phyloP scores from a whole-genome alignment of 1,284 basidiomycete species.

The Hemileia vastatrix region DNA sequence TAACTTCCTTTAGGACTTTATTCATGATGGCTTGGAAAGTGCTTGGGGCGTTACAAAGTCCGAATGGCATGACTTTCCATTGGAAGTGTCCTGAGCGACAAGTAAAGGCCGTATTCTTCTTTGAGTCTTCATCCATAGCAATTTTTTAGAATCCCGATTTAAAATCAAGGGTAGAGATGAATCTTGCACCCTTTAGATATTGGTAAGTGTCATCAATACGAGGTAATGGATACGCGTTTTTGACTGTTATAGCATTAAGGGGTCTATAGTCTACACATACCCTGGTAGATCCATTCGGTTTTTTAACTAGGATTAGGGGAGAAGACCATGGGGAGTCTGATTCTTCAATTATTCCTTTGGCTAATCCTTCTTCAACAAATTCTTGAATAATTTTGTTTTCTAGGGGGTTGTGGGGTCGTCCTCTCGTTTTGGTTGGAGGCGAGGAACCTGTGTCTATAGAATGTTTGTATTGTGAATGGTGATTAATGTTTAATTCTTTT shows the following conservation, averaged over 20 bases:
- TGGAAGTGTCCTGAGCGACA: background rate
- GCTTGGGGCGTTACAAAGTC: slow-evolving; percentile 24
- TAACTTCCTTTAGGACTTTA: background rate
- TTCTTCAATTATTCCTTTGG: background rate
- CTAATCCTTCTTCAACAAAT: background rate
- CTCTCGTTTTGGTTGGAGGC: background rate
- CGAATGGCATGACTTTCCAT: slow-evolving; percentile 17
- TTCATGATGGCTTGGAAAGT: slow-evolving; percentile 43
- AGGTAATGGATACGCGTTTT: slow-evolving; percentile 1
- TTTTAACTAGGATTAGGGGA: background rate
- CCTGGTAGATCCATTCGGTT: background rate
- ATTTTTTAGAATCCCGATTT: background rate
- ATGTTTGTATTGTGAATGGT: background rate
- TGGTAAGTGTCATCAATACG: background rate
- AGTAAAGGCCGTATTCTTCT: background rate
- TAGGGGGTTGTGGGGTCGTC: background rate
- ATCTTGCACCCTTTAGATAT: background rate
- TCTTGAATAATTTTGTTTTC: background rate
- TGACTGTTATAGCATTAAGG: background rate
- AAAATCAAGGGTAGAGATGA: background rate
- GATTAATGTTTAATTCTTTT: background rate
- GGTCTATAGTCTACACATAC: slow-evolving; percentile 8
- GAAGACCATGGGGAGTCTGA: background rate
- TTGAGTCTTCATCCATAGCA: background rate
- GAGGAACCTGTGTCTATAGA: background rate